Evolutionary conservation across 345 rosid genomes (phyloP), one percentile per base, ranked within the genome.

Genomic region (Angophora floribunda): DNA sequence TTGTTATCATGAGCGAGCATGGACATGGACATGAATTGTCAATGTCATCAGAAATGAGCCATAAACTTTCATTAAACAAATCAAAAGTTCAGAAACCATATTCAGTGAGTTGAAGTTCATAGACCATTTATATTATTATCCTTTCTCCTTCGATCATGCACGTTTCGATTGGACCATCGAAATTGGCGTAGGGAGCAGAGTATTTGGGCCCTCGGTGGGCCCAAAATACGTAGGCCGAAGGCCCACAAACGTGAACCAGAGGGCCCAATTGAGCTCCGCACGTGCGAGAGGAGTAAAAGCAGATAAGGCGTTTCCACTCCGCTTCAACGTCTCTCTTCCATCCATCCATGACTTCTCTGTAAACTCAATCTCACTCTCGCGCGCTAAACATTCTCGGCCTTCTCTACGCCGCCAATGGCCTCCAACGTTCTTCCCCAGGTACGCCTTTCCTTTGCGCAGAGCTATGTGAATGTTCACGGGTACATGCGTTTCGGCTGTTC

Each of bases 401-500:
- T 45, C 22, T 30, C 30, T 28, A 24, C 52, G 13, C 59, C 51
- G 36, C 32, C 80, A 16, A 89, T 89, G 88, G 88, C 88, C 53
- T n/a, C 89, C 57, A 95, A 94, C 85, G 91, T 95, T 90, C 94
- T 95, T 61, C 94, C 96, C 88, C 98, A 95, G 95, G 97, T 94
- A 87, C 89, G 17, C 28, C 9, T 85, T 53, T 24, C 26, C 0
- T 21, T 3, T n/a, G 28, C 22, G 3, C 84, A 3, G 84, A 19
- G 84, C 88, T 51, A 11, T 51, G 85, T 11, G 22, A 8, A 51
- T 75, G 36, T 9, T 70, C 80, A 49, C 41, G 84, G 84, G 80
- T 32, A 75, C 49, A 75, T 19, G 49, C 84, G 36, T 63, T 63
- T 63, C 75, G 4, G 49, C 49, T 75, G 28, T 21, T 75, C 41